These are phyloP conservation scores for Cephalotrichum gorgonifer DNA, from an alignment of 2,329 filamentous ascomycete genomes.

Conservation along the genomic window DNA sequence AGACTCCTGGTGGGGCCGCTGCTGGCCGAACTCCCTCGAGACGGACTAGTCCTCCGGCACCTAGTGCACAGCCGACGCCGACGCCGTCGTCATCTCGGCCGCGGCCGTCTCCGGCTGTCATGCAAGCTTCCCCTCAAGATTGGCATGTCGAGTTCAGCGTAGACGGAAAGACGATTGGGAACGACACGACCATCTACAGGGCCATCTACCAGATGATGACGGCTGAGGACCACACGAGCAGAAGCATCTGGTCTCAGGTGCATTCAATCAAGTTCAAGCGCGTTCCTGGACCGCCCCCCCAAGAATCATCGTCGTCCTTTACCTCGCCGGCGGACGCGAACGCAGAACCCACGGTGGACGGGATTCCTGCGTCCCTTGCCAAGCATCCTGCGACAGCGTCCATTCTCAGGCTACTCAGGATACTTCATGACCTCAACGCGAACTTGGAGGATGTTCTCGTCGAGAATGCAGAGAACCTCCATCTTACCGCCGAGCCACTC, in stretches of 20 bases:
- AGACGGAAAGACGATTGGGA: constrained; percentile 70
- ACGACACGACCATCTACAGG: constrained; percentile 91
- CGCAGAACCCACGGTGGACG: constrained; percentile 42
- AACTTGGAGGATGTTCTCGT: constrained; percentile 86
- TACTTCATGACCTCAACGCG: constrained; percentile 84
- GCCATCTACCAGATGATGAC: constrained; percentile 63
- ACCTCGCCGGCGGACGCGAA: constrained; percentile 35
- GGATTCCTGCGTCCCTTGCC: constrained; percentile 67
- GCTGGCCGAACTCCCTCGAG: constrained; percentile 26
- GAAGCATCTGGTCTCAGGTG: constrained; percentile 81
- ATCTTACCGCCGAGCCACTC: constrained; percentile 69
- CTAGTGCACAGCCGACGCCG: constrained; percentile 32
- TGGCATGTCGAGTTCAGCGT: constrained; percentile 97
- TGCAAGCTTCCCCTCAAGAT: constrained; percentile 73
- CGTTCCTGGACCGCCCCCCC: constrained; percentile 70
- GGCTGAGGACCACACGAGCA: constrained; percentile 53
- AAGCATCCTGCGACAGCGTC: constrained; percentile 77
- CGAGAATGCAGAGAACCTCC: constrained; percentile 61
- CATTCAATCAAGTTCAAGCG: constrained; percentile 89
- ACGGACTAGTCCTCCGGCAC: constrained; percentile 27
- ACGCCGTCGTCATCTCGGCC: constrained; percentile 49
- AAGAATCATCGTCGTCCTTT: constrained; percentile 51
- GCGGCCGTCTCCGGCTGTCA: constrained; percentile 75
- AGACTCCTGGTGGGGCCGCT: constrained; percentile 61
- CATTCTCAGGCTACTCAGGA: constrained; percentile 79